These are phyloP conservation scores for Pterocarpus macrocarpus DNA, from an alignment of 306 rosid species.

Conservation along the genomic window DNA sequence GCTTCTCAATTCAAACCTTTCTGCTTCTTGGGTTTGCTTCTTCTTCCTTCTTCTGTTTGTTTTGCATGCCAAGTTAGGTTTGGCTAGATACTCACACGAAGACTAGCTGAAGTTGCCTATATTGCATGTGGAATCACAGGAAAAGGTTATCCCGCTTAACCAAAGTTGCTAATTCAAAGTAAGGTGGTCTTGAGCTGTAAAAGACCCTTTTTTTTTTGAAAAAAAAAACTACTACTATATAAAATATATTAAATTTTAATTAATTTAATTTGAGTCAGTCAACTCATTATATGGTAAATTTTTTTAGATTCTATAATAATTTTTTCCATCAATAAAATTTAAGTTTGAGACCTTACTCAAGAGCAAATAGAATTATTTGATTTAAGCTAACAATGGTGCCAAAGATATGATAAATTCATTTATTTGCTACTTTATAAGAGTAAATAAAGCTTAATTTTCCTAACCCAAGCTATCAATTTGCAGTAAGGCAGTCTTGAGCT, in stretches of 20 bases:
- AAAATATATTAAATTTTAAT: too few species aligned
- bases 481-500: too few species aligned
- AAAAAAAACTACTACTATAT: too few species aligned
- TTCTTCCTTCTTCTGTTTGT: not conserved
- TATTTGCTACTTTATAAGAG: not conserved
- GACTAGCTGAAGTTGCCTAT: conserved; percentile 4
- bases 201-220: not conserved
- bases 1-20: not conserved
- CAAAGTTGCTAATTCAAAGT: conserved; percentile 19
- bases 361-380: too few species aligned
- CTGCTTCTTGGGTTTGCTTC: not conserved
- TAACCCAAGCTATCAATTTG: too few species aligned
- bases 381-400: conserved; percentile 19
- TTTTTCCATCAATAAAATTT: too few species aligned
- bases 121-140: conserved; percentile 13
- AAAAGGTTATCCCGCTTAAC: not conserved
- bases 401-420: not conserved
- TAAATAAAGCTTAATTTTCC: too few species aligned
- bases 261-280: too few species aligned
- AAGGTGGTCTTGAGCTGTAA: conserved; percentile 23
- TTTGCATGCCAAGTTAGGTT: conserved; percentile 34
- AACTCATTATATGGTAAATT: too few species aligned
- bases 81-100: conserved; percentile 6
- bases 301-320: too few species aligned
- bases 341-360: too few species aligned